These are phyloP conservation scores for Plectranthus barbatus DNA, from an alignment of 257 asterid species.

Conservation along the genomic window DNA sequence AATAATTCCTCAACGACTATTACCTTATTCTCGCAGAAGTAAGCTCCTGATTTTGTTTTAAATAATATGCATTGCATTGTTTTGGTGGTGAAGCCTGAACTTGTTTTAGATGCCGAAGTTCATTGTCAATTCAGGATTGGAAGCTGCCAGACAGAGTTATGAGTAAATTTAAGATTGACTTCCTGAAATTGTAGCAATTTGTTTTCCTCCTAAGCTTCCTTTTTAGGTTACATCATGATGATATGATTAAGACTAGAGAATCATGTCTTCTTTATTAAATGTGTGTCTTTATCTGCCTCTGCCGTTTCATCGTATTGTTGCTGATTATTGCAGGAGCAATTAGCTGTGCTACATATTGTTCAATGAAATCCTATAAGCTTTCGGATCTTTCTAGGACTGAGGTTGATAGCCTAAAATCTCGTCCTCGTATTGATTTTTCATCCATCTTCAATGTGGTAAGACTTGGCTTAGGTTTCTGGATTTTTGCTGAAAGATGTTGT, in stretches of 20 bases:
- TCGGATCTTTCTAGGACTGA: conserved; percentile 64
- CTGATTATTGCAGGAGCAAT: conserved; percentile 36
- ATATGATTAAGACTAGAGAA: too few species aligned
- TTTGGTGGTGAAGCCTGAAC: not conserved
- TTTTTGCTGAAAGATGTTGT: not conserved
- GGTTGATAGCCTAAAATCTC: conserved; percentile 79
- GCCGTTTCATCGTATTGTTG: conserved; percentile 6
- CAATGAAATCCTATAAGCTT: conserved; percentile 82
- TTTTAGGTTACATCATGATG: too few species aligned
- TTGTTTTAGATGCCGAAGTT: not conserved
- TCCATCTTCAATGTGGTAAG: conserved; percentile 79
- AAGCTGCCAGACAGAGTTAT: not conserved
- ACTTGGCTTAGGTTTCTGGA: not conserved
- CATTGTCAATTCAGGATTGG: not conserved
- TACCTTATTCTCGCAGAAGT: conserved; percentile 30
- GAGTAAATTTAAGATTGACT: not conserved
- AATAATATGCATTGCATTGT: not conserved
- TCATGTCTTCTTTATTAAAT: not conserved
- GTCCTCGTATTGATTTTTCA: conserved; percentile 84
- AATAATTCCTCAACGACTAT: conserved; percentile 11
- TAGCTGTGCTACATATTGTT: conserved; percentile 37
- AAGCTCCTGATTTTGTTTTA: conserved; percentile 5
- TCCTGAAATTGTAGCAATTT: too few species aligned
- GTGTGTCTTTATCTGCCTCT: not conserved
- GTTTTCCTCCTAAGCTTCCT: too few species aligned